phyloP scores from a whole-genome alignment of 169 alveolate genomes.

The Eimeria sp. region DNA sequence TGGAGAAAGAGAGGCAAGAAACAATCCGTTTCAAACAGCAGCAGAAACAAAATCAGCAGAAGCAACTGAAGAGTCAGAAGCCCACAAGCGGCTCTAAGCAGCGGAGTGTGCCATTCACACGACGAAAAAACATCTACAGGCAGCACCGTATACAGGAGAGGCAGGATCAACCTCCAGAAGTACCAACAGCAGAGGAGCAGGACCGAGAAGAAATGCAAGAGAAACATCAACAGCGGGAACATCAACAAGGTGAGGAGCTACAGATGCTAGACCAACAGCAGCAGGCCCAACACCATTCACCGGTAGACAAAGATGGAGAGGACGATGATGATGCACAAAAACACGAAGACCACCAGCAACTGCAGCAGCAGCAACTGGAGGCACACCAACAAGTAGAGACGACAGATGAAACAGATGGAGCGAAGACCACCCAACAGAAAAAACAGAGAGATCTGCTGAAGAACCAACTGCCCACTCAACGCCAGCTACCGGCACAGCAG shows the following conservation, averaged over 20 bases:
- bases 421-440: background rate
- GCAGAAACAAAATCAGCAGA: background rate
- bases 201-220: background rate
- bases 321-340: background rate
- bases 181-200: background rate
- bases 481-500: background rate
- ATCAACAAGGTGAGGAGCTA: background rate
- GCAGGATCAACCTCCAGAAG: background rate
- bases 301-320: background rate
- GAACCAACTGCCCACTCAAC: background rate
- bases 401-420: background rate
- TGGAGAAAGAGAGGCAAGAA: background rate
- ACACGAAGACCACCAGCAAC: background rate
- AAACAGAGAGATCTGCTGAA: background rate
- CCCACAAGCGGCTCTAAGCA: background rate
- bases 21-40: background rate
- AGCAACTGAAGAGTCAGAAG: background rate
- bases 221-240: background rate
- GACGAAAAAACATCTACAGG: background rate
- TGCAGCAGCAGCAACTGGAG: background rate
- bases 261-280: background rate
- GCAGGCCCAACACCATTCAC: background rate
- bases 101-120: conserved; percentile 1
- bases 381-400: background rate
- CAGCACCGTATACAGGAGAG: background rate